Evolutionary conservation across 805 yeast species (phyloP).

Genomic region (Tetrapisispora iriomotensis): DNA sequence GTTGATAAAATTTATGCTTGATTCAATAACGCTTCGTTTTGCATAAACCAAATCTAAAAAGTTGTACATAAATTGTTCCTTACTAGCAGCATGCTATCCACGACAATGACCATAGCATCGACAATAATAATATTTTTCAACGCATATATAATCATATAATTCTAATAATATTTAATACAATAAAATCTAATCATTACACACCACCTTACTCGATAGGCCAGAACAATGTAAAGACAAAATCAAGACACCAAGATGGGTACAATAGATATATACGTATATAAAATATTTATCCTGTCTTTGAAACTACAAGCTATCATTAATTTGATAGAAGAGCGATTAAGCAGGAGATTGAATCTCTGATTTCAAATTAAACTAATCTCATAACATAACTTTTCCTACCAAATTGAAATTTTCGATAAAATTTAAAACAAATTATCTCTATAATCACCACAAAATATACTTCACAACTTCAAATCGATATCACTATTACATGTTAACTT

Average conservation of each 20-base stretch:
- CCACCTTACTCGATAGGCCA: too few species aligned
- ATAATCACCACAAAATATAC: neutral
- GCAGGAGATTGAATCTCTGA: slow-evolving; percentile 29
- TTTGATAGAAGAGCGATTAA: slow-evolving; percentile 34
- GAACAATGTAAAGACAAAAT: too few species aligned
- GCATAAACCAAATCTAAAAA: too few species aligned
- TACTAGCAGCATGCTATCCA: too few species aligned
- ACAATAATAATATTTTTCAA: too few species aligned
- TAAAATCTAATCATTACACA: neutral
- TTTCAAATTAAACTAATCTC: slow-evolving; percentile 8
- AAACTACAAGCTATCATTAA: slow-evolving; percentile 32
- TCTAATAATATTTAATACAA: neutral
- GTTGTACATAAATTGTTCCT: too few species aligned
- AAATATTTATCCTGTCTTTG: slow-evolving; percentile 30
- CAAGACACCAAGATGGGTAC: too few species aligned
- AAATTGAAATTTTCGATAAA: slow-evolving; percentile 7
- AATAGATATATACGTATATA: neutral
- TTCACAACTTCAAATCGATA: neutral
- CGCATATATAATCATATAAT: too few species aligned
- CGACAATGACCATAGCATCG: too few species aligned
- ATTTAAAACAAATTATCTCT: neutral
- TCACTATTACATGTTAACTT: neutral
- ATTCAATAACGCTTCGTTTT: neutral
- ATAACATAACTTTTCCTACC: slow-evolving; percentile 4
- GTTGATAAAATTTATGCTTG: slow-evolving; percentile 54